These are phyloP conservation scores for barley (Hordeum vulgare) DNA, from an alignment of 176 grass and related monocot species.

Conservation along the genomic window DNA sequence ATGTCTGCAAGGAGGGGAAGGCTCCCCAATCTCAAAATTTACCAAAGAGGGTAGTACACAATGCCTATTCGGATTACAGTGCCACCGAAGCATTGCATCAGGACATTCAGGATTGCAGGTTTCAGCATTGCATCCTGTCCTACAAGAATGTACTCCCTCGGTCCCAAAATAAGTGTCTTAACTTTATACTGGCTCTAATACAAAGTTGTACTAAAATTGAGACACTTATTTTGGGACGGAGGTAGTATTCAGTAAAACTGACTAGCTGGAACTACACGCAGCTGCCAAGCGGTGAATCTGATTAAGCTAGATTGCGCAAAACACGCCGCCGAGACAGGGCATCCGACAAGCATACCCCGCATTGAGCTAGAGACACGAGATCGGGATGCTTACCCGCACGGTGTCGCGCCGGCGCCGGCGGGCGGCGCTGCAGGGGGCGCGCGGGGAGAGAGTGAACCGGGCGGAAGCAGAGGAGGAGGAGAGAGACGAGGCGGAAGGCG, in stretches of 20 bases:
- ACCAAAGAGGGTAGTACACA: background rate
- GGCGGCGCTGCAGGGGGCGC: background rate
- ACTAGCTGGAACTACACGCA: too few relatives aligned
- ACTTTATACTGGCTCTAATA: too few relatives aligned
- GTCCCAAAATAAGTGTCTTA: too few relatives aligned
- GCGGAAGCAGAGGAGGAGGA: constrained; percentile 6
- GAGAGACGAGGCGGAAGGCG: background rate
- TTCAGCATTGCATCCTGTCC: background rate
- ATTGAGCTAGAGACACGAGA: background rate
- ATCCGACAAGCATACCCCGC: background rate
- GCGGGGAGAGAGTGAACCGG: background rate
- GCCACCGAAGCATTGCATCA: background rate
- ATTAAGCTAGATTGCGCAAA: background rate
- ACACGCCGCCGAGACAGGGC: too few relatives aligned
- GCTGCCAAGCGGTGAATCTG: too few relatives aligned
- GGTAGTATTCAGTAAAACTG: too few relatives aligned
- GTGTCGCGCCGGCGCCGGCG: background rate
- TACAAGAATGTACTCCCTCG: too few relatives aligned
- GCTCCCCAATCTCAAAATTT: background rate
- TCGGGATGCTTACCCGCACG: background rate
- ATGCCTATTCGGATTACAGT: background rate
- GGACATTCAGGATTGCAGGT: background rate
- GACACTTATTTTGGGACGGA: too few relatives aligned
- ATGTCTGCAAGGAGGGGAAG: background rate
- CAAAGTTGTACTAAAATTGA: too few relatives aligned